Evolutionary conservation across 1,139 yeast species (phyloP).

Genomic region (Martiniozyma asiatica): DNA sequence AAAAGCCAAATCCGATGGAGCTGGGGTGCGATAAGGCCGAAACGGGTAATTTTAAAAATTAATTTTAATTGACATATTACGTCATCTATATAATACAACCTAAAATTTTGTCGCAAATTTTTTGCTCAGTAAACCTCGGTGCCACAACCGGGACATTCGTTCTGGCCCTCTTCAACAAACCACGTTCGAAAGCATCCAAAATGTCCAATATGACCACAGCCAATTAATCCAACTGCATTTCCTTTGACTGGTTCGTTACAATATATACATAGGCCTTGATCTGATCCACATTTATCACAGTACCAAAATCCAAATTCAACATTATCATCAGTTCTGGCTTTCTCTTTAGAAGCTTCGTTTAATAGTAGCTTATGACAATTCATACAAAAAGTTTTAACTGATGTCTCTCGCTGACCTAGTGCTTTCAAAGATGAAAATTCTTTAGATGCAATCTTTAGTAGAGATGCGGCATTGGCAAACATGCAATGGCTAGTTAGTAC

Average conservation of each 20-base stretch:
- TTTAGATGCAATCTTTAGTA: slow-evolving; percentile 37
- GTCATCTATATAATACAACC: too few species aligned
- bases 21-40: too few species aligned
- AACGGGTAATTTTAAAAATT: too few species aligned
- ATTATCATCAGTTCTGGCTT: slow-evolving; percentile 19
- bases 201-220: slow-evolving; percentile 87
- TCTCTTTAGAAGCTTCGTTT: slow-evolving; percentile 47
- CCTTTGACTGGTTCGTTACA: slow-evolving; percentile 76
- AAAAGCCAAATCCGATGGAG: too few species aligned
- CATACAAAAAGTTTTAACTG: slow-evolving; percentile 55
- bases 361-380: slow-evolving; percentile 51
- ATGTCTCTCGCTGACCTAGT: slow-evolving; percentile 42
- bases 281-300: slow-evolving; percentile 57
- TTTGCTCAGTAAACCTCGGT: too few species aligned
- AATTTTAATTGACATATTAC: too few species aligned
- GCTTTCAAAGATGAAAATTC: slow-evolving; percentile 30
- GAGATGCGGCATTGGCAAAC: slow-evolving; percentile 47
- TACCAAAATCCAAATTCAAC: slow-evolving; percentile 63
- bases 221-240: slow-evolving; percentile 49
- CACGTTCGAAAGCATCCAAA: slow-evolving; percentile 68
- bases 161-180: slow-evolving; percentile 55
- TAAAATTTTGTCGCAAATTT: too few species aligned
- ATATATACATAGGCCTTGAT: slow-evolving; percentile 61
- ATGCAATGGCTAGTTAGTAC: slow-evolving; percentile 39
- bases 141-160: slow-evolving; percentile 53